Evolutionary conservation across 192 early-diverging fungal species (phyloP), one percentile per base, ranked within the genome.

Genomic region (Diversispora eburnea): DNA sequence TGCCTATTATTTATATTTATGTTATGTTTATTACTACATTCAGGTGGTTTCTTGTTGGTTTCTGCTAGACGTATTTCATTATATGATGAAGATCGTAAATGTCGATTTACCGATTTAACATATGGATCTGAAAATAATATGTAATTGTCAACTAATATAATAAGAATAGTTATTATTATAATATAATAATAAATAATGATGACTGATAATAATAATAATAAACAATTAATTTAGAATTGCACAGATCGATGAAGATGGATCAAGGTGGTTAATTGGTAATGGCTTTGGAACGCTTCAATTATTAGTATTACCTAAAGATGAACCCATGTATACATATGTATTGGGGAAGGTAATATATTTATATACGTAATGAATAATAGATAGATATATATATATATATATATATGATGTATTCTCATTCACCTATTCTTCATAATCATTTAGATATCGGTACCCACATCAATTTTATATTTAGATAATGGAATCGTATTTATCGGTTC

Each of bases 401-500:
- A 54, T 54, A 17, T 17, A 54, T 54, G 12, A 54, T 54, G 51
- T 3, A 17, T 13, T 9, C 12, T 4, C n/a, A 3, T 54, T 54
- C 12, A 54, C 51, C 10, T 54, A 67, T 15, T 64, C 22, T 7
- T 8, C 39, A 41, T 42, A 74, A 15, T 68, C 65, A 52, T 77
- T 82, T 9, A 81, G 55, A 82, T 78, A 3, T 80, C 88, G 4
- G 80, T 82, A n/a, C 81, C 87, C 9, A 80, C 89, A 3, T 81
- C 85, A 3, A 78, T 99, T 41, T 77, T 88, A 10, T 91, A 91
- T 58, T 76, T 98, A 19, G 85, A 82, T 54, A 80, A 85, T 19
- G 89, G 89, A 41, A 84, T 84, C 69, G 81, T 91, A 7, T 99
- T 86, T 77, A 73, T 98, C 68, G 96, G 97, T 4, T 96, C 94